Base-by-base conservation (phyloP, 2,329 filamentous ascomycete species). In the Verticillium nonalfalfae region DNA sequence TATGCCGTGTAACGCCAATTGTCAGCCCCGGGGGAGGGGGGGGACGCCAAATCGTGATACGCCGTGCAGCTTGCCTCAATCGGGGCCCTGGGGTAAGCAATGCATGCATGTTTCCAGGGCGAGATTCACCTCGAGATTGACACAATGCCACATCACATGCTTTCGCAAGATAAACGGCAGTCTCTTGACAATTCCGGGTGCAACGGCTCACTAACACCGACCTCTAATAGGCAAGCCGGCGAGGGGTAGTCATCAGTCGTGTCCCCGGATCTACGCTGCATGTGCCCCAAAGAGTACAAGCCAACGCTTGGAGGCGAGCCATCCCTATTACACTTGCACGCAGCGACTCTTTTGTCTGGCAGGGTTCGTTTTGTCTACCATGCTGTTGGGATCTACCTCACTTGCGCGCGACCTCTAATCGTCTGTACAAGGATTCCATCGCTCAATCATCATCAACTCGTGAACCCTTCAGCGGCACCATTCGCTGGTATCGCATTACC, bases 401-500 rank as follows among this genome's bases (percentile, higher is more conserved):
- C 45, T 52, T 52, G 45, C 45, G 45, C 45, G 45, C n/a, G 45
- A 52, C 45, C 45, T 52, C 45, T 52, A 52, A 52, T 52, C 45
- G 45, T 52, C 45, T 18, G 45, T 52, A 9, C 45, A 52, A 52
- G 45, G 38, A n/a, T 57, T 35, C 56, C 33, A 57, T 58, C 38
- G 56, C 56, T 58, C 56, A 31, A 58, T 58, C 57, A 31, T 39
- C 57, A 58, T 58, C 38, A 31, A 40, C 56, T 40, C 36, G 38
- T 45, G 57, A 31, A 40, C 38, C 26, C 57, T 21, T n/a, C 57
- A 50, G 18, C 57, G 39, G 33, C 26, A 7, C n/a, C 35, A 15
- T 36, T 33, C 4, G 55, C 9, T 52, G 18, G 26, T 31, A 31
- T 5, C 26, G 26, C 26, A 31, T 31, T 4, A 31, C 72, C 67